Conservation (phyloP, 495 filamentous ascomycete genomes). For the Trichoderma erinaceum region DNA sequence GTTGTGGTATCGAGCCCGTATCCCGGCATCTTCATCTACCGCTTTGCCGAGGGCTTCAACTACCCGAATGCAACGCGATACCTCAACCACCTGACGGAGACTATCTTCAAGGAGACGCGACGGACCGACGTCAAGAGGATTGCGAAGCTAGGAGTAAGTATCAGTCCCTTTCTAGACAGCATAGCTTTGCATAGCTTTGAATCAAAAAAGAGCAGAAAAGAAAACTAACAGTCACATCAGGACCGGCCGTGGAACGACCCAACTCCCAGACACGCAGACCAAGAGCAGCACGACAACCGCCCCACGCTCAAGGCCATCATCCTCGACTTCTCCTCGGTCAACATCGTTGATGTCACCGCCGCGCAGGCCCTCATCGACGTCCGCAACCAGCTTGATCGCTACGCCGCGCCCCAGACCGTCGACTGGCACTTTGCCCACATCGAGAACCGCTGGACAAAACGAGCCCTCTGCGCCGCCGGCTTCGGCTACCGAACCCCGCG, state of each 20-base stretch:
- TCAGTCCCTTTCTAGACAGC: too few species aligned
- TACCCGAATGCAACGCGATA: slow-evolving; percentile 47
- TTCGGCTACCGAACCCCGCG: slow-evolving; percentile 32
- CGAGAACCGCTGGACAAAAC: slow-evolving; percentile 43
- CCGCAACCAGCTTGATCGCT: slow-evolving; percentile 42
- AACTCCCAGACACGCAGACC: slow-evolving; percentile 55
- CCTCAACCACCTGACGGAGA: slow-evolving; percentile 39
- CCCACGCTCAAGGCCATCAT: slow-evolving; percentile 44
- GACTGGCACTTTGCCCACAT: slow-evolving; percentile 49
- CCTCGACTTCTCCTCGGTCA: slow-evolving; percentile 45
- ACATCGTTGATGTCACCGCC: slow-evolving; percentile 44
- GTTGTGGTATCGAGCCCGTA: slow-evolving; percentile 35
- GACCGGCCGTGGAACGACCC: slow-evolving; percentile 80
- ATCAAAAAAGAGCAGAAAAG: not conserved
- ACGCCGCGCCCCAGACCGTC: slow-evolving; percentile 40
- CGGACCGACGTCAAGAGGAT: slow-evolving; percentile 31
- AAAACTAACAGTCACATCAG: slow-evolving; percentile 16
- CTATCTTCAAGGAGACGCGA: slow-evolving; percentile 38
- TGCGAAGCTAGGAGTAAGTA: slow-evolving; percentile 36
- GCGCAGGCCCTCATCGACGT: slow-evolving; percentile 45
- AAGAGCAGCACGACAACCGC: slow-evolving; percentile 26
- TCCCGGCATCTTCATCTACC: slow-evolving; percentile 47
- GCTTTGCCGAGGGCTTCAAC: slow-evolving; percentile 47
- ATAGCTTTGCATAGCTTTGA: too few species aligned
- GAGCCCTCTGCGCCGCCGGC: slow-evolving; percentile 42